Evolutionary conservation across 768 basidiomycete species (phyloP).

Genomic region (Omphalotus guepiniiformis): DNA sequence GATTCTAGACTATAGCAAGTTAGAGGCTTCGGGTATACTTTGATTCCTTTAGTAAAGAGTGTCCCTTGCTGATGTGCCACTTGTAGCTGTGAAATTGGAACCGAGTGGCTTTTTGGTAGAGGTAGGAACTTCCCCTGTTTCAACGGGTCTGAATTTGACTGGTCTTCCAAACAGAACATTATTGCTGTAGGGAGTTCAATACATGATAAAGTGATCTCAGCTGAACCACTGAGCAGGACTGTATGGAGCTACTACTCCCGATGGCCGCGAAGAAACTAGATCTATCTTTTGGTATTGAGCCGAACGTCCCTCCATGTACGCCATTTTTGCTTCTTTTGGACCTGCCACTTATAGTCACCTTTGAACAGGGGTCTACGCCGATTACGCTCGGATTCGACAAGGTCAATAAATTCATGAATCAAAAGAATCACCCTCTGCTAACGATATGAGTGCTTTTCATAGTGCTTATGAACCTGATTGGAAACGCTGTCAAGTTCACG

Average conservation of each 20-base stretch:
- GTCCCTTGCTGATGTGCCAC: conserved; percentile 8
- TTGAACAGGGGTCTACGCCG: conserved; percentile 60
- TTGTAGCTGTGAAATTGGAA: conserved; percentile 63
- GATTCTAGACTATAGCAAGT: conserved; percentile 75
- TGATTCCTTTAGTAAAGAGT: not conserved
- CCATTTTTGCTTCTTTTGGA: not conserved
- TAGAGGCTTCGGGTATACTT: conserved; percentile 62
- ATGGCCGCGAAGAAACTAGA: conserved; percentile 75
- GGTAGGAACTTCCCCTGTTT: conserved; percentile 23
- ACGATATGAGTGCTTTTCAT: too few relatives aligned
- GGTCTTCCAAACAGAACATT: conserved; percentile 38
- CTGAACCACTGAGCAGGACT: conserved; percentile 42
- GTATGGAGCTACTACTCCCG: conserved; percentile 70
- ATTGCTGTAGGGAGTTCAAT: conserved; percentile 48
- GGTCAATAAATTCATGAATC: too few relatives aligned
- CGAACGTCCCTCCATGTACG: conserved; percentile 62
- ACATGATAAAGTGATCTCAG: not conserved
- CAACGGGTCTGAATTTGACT: not conserved
- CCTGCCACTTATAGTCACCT: not conserved
- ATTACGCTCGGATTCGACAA: conserved; percentile 73
- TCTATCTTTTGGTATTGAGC: conserved; percentile 66
- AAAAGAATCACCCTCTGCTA: too few relatives aligned
- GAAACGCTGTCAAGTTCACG: conserved; percentile 76
- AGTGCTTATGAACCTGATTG: conserved; percentile 77
- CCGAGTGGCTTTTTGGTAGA: conserved; percentile 63